Conservation (phyloP, 1,284 basidiomycete species). For the Boletus mariae region DNA sequence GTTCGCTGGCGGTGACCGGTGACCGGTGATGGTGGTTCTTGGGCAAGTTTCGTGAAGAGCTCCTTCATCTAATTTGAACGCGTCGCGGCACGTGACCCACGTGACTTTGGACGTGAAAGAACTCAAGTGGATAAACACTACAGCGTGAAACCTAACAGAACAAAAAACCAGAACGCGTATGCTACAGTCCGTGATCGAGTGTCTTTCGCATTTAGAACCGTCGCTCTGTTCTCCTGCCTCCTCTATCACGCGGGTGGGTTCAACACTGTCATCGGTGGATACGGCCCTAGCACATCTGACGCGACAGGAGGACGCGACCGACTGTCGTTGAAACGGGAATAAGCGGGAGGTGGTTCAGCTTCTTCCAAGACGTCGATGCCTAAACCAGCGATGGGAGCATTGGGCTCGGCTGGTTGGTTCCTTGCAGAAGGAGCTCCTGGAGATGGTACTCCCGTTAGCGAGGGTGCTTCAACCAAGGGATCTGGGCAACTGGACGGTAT, state of each 20-base stretch:
- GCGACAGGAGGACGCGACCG: slow-evolving; percentile 3
- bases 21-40: neutral
- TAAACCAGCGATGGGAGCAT: neutral
- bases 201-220: neutral
- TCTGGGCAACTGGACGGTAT: neutral
- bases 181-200: neutral
- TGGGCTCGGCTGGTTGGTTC: neutral
- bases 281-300: slow-evolving; percentile 19
- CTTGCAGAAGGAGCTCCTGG: slow-evolving; percentile 2
- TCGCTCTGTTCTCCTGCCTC: neutral
- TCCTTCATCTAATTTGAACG: neutral
- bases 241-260: neutral
- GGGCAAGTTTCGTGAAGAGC: neutral
- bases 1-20: neutral
- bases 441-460: slow-evolving; percentile 9
- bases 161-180: neutral
- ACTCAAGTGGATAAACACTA: no score
- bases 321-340: slow-evolving; percentile 18
- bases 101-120: neutral
- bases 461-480: slow-evolving; percentile 7
- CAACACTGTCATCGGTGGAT: slow-evolving; percentile 18
- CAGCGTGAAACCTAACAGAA: no score
- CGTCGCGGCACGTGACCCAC: neutral
- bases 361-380: slow-evolving; percentile 5
- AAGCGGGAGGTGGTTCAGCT: slow-evolving; percentile 13